Base-by-base conservation (phyloP, 257 asterid genomes). In the Solanum tacnaense region DNA sequence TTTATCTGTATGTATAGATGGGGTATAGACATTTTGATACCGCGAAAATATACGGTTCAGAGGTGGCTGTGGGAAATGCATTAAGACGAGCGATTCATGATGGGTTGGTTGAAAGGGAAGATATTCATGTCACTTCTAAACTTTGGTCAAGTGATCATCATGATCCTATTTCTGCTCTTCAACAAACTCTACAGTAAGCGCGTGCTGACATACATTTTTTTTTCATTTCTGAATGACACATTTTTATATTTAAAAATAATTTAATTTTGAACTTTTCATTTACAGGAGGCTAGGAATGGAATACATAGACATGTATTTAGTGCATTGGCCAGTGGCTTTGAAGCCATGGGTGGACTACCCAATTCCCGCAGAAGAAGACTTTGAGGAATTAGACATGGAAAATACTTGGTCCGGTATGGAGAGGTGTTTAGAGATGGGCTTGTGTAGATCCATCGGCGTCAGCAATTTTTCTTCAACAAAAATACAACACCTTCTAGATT, bases 21-120 rank as follows among this genome's bases (percentile, higher is more conserved):
- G 98, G 98, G 2, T 96, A 94, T 87, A 88, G 89, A n/a, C 99
- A 95, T 83, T 96, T 96, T 20, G 99, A 96, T 90, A 95, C 98
- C 3, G 99, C 99, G 2, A 94, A 90, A 58, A 88, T 95, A 78
- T 95, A 96, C 44, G 99, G 98, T 6, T 96, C 99, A 0, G 98
- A 96, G 89, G 90, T 91, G 0, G 94, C 98, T 11, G 36, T 96
- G 18, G 98, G 99, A n/a, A 91, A 89, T 52, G 98, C 98, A 5
- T 79, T 96, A 58, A 71, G 87, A 21, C 88, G 91, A 34, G 94
- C 98, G 1, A 92, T 96, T 34, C 23, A 60, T 7, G 85, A 90
- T 29, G 94, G 96, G 6, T 34, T 87, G 35, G 86, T 91, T 6
- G 87, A 91, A 56, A 94, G 99, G 75, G 94, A 93, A 84, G 93